Evolutionary conservation across 108 stramenopile genomes (phyloP).

Genomic region (Cyclotella baltica): DNA sequence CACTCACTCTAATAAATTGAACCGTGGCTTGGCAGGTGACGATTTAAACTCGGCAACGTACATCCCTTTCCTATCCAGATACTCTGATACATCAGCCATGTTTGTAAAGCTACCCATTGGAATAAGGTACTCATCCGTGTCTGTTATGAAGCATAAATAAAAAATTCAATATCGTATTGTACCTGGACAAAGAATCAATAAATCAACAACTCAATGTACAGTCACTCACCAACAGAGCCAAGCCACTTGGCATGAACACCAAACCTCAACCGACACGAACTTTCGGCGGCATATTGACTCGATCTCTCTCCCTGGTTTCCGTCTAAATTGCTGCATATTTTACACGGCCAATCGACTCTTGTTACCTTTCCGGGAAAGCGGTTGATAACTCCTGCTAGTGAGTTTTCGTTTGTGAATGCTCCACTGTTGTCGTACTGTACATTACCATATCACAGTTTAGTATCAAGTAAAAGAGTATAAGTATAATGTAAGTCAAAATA

Average conservation of each 20-base stretch:
- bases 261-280: constrained; percentile 85
- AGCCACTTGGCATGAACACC: constrained; percentile 87
- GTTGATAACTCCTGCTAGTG: constrained; percentile 72
- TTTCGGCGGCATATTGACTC: constrained; percentile 89
- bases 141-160: not conserved
- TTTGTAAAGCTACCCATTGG: constrained; percentile 64
- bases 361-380: constrained; percentile 79
- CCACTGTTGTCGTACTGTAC: constrained; percentile 78
- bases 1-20: constrained; percentile 53
- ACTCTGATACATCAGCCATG: constrained; percentile 50
- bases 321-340: constrained; percentile 87
- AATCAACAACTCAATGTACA: not conserved
- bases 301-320: constrained; percentile 85
- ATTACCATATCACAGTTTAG: not conserved
- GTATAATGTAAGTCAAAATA: no score
- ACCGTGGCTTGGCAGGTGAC: constrained; percentile 48
- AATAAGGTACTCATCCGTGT: constrained; percentile 85
- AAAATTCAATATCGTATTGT: not conserved
- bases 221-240: constrained; percentile 69
- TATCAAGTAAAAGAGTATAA: no score
- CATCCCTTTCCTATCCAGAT: constrained; percentile 43
- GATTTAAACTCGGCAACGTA: constrained; percentile 57
- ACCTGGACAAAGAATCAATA: not conserved
- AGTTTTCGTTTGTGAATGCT: constrained; percentile 72
- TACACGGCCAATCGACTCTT: constrained; percentile 78